A percentile compares a stretch with the other conserved stretches of the same genome.
Conservation (phyloP, 352 stramenopile species). For the Globisporangium iwayamae region DNA sequence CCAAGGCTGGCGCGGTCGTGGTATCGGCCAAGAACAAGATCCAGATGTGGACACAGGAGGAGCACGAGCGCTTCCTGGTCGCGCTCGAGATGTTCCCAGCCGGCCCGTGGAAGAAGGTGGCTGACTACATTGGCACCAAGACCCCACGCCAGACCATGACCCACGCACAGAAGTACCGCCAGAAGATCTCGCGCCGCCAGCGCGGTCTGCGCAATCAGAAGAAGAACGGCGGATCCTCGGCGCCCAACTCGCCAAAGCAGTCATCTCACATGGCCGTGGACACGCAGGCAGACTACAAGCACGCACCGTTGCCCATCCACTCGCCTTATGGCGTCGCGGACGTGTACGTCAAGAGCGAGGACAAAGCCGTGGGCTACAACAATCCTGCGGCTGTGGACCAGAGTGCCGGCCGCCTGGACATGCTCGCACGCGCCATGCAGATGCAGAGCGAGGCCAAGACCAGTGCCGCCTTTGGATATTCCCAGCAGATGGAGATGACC, state of each 20-base stretch:
- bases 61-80: constrained; percentile 82
- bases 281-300: constrained; percentile 29
- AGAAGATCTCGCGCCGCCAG: constrained; percentile 77
- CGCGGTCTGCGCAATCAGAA: constrained; percentile 77
- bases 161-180: constrained; percentile 80
- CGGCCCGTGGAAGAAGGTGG: constrained; percentile 85
- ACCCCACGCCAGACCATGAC: constrained; percentile 93
- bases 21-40: constrained; percentile 82
- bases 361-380: constrained; percentile 20
- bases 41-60: constrained; percentile 84
- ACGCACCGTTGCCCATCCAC: constrained; percentile 24
- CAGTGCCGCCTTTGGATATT: not conserved
- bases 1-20: constrained; percentile 72
- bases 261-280: constrained; percentile 8
- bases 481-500: constrained; percentile 17
- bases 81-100: constrained; percentile 83
- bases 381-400: constrained; percentile 13
- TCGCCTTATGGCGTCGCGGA: constrained; percentile 63
- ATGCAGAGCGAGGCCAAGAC: constrained; percentile 28
- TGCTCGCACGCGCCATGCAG: constrained; percentile 57
- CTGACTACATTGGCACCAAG: constrained; percentile 80
- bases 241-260: constrained; percentile 12
- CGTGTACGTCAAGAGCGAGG: constrained; percentile 43
- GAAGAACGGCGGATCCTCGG: constrained; percentile 24
- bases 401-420: constrained; percentile 58